These are phyloP conservation scores for Schwanniomyces occidentalis DNA, from an alignment of 805 yeast species.

Conservation along the genomic window DNA sequence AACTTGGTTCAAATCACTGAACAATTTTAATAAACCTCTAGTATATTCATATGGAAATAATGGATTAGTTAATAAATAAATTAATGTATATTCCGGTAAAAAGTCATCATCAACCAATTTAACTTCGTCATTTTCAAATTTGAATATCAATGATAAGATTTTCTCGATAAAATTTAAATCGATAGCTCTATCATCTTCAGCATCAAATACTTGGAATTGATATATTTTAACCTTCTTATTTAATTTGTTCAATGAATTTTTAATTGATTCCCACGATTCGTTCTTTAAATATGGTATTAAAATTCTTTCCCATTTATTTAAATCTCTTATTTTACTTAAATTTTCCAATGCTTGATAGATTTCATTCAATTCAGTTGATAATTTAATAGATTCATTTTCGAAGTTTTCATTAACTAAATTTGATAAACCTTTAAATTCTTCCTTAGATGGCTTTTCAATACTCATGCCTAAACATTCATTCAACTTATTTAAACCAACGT, in stretches of 20 bases:
- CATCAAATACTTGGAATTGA: slow-evolving; percentile 52
- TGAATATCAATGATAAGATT: slow-evolving; percentile 45
- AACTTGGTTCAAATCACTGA: slow-evolving; percentile 43
- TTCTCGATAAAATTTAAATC: slow-evolving; percentile 54
- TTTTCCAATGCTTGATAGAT: slow-evolving; percentile 24
- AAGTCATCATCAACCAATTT: slow-evolving; percentile 25
- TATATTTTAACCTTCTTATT: slow-evolving; percentile 14
- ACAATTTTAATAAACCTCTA: slow-evolving; percentile 54
- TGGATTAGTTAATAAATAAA: slow-evolving; percentile 85
- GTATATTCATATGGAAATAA: slow-evolving; percentile 67
- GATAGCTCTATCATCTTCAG: slow-evolving; percentile 66
- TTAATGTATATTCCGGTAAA: slow-evolving; percentile 58
- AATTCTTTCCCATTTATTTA: slow-evolving; percentile 27
- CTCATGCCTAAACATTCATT: slow-evolving; percentile 72
- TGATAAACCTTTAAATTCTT: slow-evolving; percentile 26
- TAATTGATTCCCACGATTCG: slow-evolving; percentile 25
- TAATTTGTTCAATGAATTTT: slow-evolving; percentile 13
- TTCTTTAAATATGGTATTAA: slow-evolving; percentile 32
- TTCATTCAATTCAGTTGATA: slow-evolving; percentile 19
- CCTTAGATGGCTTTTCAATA: slow-evolving; percentile 22
- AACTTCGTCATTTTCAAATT: slow-evolving; percentile 17
- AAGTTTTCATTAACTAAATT: slow-evolving; percentile 22
- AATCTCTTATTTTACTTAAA: slow-evolving; percentile 16
- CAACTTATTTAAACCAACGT: slow-evolving; percentile 67
- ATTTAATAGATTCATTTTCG: slow-evolving; percentile 14